Percentiles rank a stretch among this genome's conserved stretches.
These are phyloP conservation scores for Panaeolus cyanescens DNA, from an alignment of 768 basidiomycete genomes.

Conservation along the genomic window DNA sequence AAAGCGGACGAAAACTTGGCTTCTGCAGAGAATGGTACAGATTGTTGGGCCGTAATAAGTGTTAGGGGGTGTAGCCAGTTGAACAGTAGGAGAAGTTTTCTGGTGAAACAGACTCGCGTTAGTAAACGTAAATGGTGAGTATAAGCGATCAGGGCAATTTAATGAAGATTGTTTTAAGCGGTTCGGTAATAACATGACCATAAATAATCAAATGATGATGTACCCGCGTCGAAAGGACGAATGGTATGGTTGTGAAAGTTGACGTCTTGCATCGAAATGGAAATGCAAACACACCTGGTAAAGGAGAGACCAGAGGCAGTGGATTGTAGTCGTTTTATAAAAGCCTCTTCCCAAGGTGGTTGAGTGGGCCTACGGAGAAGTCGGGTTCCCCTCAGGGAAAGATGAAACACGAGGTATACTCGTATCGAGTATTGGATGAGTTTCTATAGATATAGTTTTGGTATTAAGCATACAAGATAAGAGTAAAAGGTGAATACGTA, in stretches of 20 bases:
- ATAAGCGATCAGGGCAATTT: conserved; percentile 1
- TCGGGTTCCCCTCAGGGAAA: conserved; percentile 44
- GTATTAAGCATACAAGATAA: not conserved
- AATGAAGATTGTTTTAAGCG: conserved; percentile 5
- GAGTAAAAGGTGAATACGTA: conserved; percentile 38
- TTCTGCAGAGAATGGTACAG: conserved; percentile 60
- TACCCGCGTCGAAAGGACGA: not conserved
- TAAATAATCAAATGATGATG: not conserved
- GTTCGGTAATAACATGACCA: not conserved
- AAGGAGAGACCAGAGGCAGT: conserved; percentile 73
- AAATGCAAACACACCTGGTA: conserved; percentile 53
- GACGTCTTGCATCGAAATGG: not conserved
- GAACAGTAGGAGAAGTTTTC: conserved; percentile 80
- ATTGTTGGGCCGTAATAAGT: conserved; percentile 68
- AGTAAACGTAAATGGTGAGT: conserved; percentile 4
- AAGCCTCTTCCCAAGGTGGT: conserved; percentile 54
- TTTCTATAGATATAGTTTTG: conserved; percentile 54
- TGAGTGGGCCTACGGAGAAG: conserved; percentile 48
- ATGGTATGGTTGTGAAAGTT: conserved; percentile 2
- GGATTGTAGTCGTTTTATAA: conserved; percentile 61
- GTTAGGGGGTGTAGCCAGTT: conserved; percentile 83
- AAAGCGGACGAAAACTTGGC: conserved; percentile 11
- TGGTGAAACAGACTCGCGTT: conserved; percentile 27
- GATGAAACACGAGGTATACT: conserved; percentile 73
- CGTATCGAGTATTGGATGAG: conserved; percentile 82